A percentile compares a stretch with the other conserved stretches of the same genome.
These are phyloP conservation scores for Talaromyces albobiverticillius DNA, from an alignment of 2,329 filamentous ascomycete genomes.

Conservation along the genomic window DNA sequence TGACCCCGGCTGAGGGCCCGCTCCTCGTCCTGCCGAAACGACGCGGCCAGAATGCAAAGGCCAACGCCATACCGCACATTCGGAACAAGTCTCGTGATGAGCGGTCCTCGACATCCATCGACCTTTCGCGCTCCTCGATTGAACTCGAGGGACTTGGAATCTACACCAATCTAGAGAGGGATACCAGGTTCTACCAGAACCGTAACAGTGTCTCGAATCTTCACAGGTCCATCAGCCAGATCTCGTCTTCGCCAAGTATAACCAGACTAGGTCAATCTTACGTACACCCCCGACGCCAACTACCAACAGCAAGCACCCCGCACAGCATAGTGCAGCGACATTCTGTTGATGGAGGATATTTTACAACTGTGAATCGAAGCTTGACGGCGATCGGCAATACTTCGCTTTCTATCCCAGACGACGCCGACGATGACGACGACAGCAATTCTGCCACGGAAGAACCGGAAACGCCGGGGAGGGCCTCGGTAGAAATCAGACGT, in stretches of 20 bases:
- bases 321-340: constrained; percentile 49
- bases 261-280: constrained; percentile 51
- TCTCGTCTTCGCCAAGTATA: constrained; percentile 51
- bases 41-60: constrained; percentile 26
- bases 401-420: constrained; percentile 34
- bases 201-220: constrained; percentile 43
- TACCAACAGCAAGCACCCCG: constrained; percentile 53
- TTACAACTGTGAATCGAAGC: constrained; percentile 9
- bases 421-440: constrained; percentile 42
- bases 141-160: constrained; percentile 60
- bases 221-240: constrained; percentile 52
- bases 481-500: constrained; percentile 25
- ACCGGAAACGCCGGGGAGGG: constrained; percentile 24
- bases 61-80: constrained; percentile 55
- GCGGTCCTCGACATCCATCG: constrained; percentile 47
- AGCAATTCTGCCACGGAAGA: constrained; percentile 49
- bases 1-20: constrained; percentile 11
- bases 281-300: constrained; percentile 56
- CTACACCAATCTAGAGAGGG: constrained; percentile 34
- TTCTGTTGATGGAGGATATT: constrained; percentile 32
- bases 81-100: constrained; percentile 53
- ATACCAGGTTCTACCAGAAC: constrained; percentile 37
- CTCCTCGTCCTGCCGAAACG: constrained; percentile 20
- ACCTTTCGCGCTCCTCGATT: constrained; percentile 53
- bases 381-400: constrained; percentile 4